Conservation (phyloP, 352 stramenopile genomes). For the Pythium aristosporum region DNA sequence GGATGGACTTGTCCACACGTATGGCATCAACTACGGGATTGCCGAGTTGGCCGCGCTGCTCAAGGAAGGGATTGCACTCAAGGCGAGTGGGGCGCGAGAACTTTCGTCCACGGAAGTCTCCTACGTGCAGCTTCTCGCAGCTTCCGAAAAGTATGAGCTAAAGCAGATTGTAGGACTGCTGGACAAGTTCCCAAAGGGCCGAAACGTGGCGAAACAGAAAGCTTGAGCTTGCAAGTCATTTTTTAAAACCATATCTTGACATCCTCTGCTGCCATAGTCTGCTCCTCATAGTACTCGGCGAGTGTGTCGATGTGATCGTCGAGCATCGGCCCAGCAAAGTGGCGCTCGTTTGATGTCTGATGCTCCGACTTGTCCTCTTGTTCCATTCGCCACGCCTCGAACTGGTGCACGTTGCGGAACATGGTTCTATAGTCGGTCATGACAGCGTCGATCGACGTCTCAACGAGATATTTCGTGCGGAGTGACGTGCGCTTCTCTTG, state of each 20-base stretch:
- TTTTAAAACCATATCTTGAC: conserved; percentile 27
- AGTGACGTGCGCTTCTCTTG: conserved; percentile 57
- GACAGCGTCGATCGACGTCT: conserved; percentile 55
- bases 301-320: conserved; percentile 49
- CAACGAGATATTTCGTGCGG: conserved; percentile 58
- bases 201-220: conserved; percentile 27
- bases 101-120: conserved; percentile 49
- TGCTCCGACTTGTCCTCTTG: conserved; percentile 55
- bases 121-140: conserved; percentile 59
- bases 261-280: conserved; percentile 55
- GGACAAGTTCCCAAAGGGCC: conserved; percentile 70
- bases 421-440: conserved; percentile 49
- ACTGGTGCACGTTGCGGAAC: conserved; percentile 51
- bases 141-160: conserved; percentile 76
- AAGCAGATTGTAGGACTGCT: conserved; percentile 62
- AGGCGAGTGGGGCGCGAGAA: conserved; percentile 27
- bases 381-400: conserved; percentile 68
- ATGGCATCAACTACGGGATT: conserved; percentile 69
- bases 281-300: conserved; percentile 50
- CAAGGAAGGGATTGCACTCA: conserved; percentile 52
- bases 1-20: conserved; percentile 66
- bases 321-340: conserved; percentile 45
- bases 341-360: conserved; percentile 34
- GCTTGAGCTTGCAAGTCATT: background rate
- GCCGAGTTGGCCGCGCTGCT: conserved; percentile 61